These are phyloP conservation scores for Geoglossum cookeanum DNA, from an alignment of 2,329 filamentous ascomycete genomes.

Conservation along the genomic window DNA sequence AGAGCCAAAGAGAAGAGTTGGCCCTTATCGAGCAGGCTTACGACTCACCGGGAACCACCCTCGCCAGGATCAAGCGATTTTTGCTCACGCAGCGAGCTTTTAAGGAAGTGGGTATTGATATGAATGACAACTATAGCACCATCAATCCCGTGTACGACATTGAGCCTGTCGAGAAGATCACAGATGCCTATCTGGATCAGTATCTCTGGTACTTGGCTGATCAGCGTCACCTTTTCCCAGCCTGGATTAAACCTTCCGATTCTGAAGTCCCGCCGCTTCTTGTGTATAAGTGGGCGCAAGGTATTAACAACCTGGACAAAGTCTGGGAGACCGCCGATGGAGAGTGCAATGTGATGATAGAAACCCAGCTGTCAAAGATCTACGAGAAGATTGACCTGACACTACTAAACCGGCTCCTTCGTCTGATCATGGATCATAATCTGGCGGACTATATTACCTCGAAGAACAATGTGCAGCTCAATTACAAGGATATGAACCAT, in stretches of 20 bases:
- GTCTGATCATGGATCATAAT: slow-evolving; percentile 98
- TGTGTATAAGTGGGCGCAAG: slow-evolving; percentile 97
- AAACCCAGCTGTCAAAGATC: slow-evolving; percentile 96
- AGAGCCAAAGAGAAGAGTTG: slow-evolving; percentile 91
- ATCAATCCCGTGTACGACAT: slow-evolving; percentile 99
- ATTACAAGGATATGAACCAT: slow-evolving; percentile 99
- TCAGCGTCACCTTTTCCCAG: slow-evolving; percentile 87
- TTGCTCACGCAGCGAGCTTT: slow-evolving; percentile 91
- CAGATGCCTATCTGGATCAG: slow-evolving; percentile 93
- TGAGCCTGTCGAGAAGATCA: slow-evolving; percentile 98
- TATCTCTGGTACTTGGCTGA: slow-evolving; percentile 99
- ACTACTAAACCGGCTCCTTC: slow-evolving; percentile 75
- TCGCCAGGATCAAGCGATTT: slow-evolving; percentile 95
- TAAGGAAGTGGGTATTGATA: slow-evolving; percentile 98
- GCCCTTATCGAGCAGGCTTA: slow-evolving; percentile 97
- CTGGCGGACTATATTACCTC: slow-evolving; percentile 96
- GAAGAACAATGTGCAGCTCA: slow-evolving; percentile 98
- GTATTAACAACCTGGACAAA: slow-evolving; percentile 91
- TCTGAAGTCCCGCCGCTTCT: slow-evolving; percentile 89
- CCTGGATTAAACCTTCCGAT: slow-evolving; percentile 98
- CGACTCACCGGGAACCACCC: slow-evolving; percentile 85
- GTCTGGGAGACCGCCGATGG: slow-evolving; percentile 90
- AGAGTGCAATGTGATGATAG: slow-evolving; percentile 96
- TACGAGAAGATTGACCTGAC: slow-evolving; percentile 99
- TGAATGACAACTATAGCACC: slow-evolving; percentile 99